Evolutionary conservation across 192 early-diverging fungal species (phyloP).

Genomic region (Oehlia diaphana): DNA sequence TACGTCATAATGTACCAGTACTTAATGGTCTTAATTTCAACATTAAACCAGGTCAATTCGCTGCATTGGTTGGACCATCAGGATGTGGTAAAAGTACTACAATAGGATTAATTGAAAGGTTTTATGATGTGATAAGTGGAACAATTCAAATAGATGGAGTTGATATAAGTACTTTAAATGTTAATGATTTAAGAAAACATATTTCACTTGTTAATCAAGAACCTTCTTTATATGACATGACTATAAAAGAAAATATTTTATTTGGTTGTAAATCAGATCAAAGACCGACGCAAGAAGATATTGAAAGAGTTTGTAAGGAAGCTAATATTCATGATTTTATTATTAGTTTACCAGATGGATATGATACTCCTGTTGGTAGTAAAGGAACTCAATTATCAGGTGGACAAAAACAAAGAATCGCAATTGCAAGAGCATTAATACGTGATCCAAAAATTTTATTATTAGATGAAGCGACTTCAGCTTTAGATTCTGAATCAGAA

Average conservation of each 20-base stretch:
- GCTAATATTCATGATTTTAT: slow-evolving; percentile 63
- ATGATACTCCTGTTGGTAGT: slow-evolving; percentile 62
- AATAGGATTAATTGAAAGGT: slow-evolving; percentile 59
- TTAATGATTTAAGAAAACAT: slow-evolving; percentile 40
- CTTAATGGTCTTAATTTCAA: slow-evolving; percentile 53
- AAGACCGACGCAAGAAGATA: slow-evolving; percentile 44
- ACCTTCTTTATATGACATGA: slow-evolving; percentile 37
- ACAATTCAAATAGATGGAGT: slow-evolving; percentile 41
- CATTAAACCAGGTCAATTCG: slow-evolving; percentile 63
- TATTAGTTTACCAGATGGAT: slow-evolving; percentile 51
- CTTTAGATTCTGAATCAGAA: slow-evolving; percentile 82
- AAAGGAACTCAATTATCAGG: slow-evolving; percentile 61
- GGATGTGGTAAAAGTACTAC: slow-evolving; percentile 71
- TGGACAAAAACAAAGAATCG: slow-evolving; percentile 68
- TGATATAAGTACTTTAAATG: slow-evolving; percentile 46
- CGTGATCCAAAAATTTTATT: slow-evolving; percentile 70
- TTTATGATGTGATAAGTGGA: slow-evolving; percentile 53
- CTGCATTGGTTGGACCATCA: slow-evolving; percentile 77
- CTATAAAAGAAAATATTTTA: slow-evolving; percentile 52
- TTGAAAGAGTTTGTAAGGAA: slow-evolving; percentile 48
- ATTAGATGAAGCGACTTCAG: slow-evolving; percentile 83
- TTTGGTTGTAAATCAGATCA: slow-evolving; percentile 54
- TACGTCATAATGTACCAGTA: slow-evolving; percentile 59
- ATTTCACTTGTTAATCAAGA: slow-evolving; percentile 54
- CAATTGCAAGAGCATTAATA: slow-evolving; percentile 71